Percentiles rank a stretch among this genome's conserved stretches.
These are phyloP conservation scores for Lonicera japonica DNA, from an alignment of 129 eudicot genomes.

Conservation along the genomic window DNA sequence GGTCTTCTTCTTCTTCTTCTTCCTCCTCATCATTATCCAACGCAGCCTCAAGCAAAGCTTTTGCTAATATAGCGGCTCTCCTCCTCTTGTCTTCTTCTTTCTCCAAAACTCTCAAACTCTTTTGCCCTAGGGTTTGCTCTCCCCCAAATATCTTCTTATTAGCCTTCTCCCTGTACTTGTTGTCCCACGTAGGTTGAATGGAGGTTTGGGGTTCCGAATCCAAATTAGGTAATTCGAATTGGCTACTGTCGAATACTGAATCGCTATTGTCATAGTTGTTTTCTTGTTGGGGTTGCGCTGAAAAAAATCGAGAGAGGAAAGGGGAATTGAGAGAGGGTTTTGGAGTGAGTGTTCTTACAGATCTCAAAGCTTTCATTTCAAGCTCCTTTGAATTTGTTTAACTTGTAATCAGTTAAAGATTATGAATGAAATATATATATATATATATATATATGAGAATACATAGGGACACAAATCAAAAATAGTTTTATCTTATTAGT, in stretches of 20 bases:
- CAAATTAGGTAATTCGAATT: conserved; percentile 36
- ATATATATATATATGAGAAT: too few relatives aligned
- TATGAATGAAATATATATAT: neutral
- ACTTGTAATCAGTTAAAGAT: neutral
- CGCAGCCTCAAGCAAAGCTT: conserved; percentile 56
- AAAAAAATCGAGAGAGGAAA: conserved; percentile 23
- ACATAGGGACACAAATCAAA: neutral
- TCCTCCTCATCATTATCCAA: conserved; percentile 43
- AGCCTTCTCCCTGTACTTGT: conserved; percentile 54
- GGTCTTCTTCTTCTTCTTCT: conserved; percentile 42
- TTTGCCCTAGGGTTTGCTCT: conserved; percentile 21
- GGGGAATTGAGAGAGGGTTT: conserved; percentile 27
- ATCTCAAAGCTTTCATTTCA: conserved; percentile 61
- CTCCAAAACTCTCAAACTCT: conserved; percentile 30
- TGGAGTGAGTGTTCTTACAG: conserved; percentile 19
- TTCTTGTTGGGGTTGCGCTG: conserved; percentile 37
- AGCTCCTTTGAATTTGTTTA: neutral
- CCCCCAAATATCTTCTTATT: conserved; percentile 50
- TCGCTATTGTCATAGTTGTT: conserved; percentile 19
- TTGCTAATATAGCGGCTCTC: conserved; percentile 43
- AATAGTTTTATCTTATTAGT: too few relatives aligned
- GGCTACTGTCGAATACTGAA: conserved; percentile 54
- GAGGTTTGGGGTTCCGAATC: neutral
- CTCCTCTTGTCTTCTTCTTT: conserved; percentile 50
- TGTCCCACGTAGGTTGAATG: conserved; percentile 49